Conservation (phyloP, 2,329 filamentous ascomycete species). For the Emergomyces orientalis region DNA sequence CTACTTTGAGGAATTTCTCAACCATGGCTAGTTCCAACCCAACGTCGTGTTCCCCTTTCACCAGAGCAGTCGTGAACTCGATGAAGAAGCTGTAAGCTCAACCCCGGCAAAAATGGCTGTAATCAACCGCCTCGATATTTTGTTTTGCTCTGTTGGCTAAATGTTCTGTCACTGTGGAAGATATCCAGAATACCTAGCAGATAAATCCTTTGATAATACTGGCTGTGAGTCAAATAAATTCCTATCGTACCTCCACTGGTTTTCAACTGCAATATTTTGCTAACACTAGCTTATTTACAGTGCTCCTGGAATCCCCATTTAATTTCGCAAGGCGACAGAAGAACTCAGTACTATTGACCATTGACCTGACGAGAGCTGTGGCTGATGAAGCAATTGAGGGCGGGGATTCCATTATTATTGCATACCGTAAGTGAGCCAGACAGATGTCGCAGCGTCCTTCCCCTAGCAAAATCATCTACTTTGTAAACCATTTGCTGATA, state of each 20-base stretch:
- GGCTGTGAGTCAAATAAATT: conserved; percentile 45
- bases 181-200: conserved; percentile 81
- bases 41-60: conserved; percentile 49
- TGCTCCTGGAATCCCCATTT: conserved; percentile 61
- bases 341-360: conserved; percentile 68
- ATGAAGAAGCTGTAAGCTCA: conserved; percentile 68
- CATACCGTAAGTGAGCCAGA: conserved; percentile 61
- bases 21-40: conserved; percentile 13
- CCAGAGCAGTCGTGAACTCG: conserved; percentile 59
- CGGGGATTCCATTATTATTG: conserved; percentile 68
- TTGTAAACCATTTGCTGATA: background rate
- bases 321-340: conserved; percentile 47
- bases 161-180: conserved; percentile 37
- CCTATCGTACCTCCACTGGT: background rate
- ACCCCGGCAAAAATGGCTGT: conserved; percentile 3
- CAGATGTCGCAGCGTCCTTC: background rate
- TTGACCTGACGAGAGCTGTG: conserved; percentile 82
- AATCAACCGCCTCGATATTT: background rate
- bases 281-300: conserved; percentile 28
- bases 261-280: background rate
- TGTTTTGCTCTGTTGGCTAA: conserved; percentile 4
- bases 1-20: conserved; percentile 8
- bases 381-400: conserved; percentile 79
- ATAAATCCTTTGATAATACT: conserved; percentile 93
- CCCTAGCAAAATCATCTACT: background rate